These are phyloP conservation scores for Colletotrichum tamarilloi DNA, from an alignment of 2,329 filamentous ascomycete genomes.

Conservation along the genomic window DNA sequence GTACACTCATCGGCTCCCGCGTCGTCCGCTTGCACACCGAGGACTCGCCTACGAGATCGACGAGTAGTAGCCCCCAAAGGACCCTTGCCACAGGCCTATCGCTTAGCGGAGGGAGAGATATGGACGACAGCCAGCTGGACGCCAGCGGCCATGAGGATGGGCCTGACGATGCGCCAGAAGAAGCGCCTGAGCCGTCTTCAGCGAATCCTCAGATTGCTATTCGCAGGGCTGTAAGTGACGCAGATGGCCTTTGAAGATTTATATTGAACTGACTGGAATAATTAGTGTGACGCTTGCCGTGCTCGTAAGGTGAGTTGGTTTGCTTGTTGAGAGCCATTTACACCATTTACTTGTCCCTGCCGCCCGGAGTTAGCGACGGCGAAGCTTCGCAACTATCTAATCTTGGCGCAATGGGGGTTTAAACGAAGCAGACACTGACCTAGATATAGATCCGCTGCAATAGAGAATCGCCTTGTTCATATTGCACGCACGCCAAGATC, in stretches of 20 bases:
- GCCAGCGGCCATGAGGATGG: constrained; percentile 29
- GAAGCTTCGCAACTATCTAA: neutral
- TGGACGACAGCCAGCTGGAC: constrained; percentile 31
- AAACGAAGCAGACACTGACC: neutral
- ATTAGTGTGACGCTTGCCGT: constrained; percentile 46
- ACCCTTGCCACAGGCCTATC: neutral
- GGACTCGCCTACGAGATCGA: neutral
- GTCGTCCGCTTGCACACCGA: neutral
- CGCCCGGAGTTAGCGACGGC: neutral
- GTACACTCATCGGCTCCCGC: neutral
- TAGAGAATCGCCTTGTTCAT: constrained; percentile 49
- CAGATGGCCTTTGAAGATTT: neutral
- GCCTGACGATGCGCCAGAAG: constrained; percentile 22
- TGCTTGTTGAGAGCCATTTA: neutral
- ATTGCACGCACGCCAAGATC: constrained; percentile 50
- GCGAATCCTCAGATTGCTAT: constrained; percentile 12
- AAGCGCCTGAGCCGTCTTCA: constrained; percentile 12
- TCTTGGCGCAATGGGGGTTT: neutral
- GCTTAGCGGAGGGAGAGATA: neutral
- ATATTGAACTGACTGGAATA: neutral
- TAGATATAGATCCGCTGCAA: constrained; percentile 48
- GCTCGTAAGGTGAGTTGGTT: constrained; percentile 44
- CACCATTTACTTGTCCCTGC: neutral
- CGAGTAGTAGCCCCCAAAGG: neutral
- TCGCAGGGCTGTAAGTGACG: constrained; percentile 31